Conservation (phyloP, 305 asterid genomes). For the Fraxinus dipetala region DNA sequence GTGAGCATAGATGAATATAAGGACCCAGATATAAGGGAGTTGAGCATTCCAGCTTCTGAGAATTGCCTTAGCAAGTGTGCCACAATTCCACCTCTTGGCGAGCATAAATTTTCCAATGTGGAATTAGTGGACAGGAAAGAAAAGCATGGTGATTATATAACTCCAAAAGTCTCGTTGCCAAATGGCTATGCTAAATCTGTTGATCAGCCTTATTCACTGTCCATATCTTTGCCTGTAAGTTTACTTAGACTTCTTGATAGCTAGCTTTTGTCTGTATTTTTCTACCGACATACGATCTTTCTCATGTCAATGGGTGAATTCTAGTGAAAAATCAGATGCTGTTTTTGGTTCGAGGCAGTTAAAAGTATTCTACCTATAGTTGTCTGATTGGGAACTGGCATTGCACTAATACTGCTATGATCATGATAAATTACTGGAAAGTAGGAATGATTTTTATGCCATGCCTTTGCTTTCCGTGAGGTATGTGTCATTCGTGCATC, state of each 20-base stretch:
- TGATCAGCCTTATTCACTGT: constrained; percentile 34
- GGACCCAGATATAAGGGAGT: constrained; percentile 16
- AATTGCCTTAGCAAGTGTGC: constrained; percentile 46
- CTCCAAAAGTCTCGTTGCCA: background rate
- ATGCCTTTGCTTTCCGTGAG: background rate
- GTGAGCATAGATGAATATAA: constrained; percentile 29
- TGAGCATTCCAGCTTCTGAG: constrained; percentile 29
- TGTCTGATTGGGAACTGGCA: background rate
- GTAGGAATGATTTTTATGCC: constrained; percentile 12
- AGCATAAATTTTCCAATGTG: constrained; percentile 8
- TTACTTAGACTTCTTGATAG: constrained; percentile 11
- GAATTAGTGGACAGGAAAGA: constrained; percentile 20
- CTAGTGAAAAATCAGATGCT: background rate
- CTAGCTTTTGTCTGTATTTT: constrained; percentile 3
- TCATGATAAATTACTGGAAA: background rate
- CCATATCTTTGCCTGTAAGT: constrained; percentile 74
- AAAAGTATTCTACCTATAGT: constrained; percentile 11
- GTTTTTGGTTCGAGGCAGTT: constrained; percentile 3
- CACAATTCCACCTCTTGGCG: constrained; percentile 39
- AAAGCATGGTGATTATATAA: constrained; percentile 15
- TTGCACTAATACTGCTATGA: background rate
- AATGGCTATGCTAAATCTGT: constrained; percentile 22
- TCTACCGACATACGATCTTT: background rate
- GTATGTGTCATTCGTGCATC: constrained; percentile 1
- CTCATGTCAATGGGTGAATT: background rate